Evolutionary conservation across 805 yeast genomes (phyloP).

Genomic region (Metschnikowia noctiluminum): DNA sequence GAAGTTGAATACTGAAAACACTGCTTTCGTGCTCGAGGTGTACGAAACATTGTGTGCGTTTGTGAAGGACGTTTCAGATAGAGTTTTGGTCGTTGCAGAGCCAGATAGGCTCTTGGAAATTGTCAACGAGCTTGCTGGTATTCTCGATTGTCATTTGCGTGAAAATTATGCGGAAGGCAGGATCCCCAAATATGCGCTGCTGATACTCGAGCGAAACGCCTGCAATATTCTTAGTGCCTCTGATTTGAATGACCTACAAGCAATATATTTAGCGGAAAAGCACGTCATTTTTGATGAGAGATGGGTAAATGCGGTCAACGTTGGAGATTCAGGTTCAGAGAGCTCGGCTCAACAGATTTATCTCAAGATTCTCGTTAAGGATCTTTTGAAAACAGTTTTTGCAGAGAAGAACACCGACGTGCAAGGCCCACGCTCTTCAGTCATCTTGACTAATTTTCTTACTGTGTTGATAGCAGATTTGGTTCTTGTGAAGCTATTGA

Average conservation of each 20-base stretch:
- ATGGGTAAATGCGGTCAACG: neutral
- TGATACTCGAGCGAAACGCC: neutral
- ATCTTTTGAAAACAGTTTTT: conserved; percentile 8
- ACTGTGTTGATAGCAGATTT: conserved; percentile 16
- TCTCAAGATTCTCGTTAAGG: conserved; percentile 8
- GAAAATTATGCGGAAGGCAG: conserved; percentile 5
- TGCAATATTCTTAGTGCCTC: neutral
- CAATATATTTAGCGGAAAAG: conserved; percentile 9
- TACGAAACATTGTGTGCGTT: conserved; percentile 14
- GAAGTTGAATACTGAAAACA: conserved; percentile 18
- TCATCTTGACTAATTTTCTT: conserved; percentile 12
- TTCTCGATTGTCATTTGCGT: conserved; percentile 12
- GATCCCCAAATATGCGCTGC: conserved; percentile 9
- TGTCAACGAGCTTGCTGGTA: conserved; percentile 22
- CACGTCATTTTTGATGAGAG: conserved; percentile 11
- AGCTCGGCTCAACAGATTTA: neutral
- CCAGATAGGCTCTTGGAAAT: conserved; percentile 18
- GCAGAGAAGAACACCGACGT: neutral
- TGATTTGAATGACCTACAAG: neutral
- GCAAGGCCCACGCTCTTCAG: conserved; percentile 10
- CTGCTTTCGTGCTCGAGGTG: conserved; percentile 13
- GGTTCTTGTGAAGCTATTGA: conserved; percentile 12
- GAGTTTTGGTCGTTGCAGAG: conserved; percentile 11
- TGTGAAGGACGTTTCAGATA: conserved; percentile 11
- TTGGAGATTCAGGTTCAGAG: neutral